Percentiles rank a stretch among this genome's conserved stretches.
Conservation (phyloP, 352 stramenopile species). For the Phytophthora agathidicida region DNA sequence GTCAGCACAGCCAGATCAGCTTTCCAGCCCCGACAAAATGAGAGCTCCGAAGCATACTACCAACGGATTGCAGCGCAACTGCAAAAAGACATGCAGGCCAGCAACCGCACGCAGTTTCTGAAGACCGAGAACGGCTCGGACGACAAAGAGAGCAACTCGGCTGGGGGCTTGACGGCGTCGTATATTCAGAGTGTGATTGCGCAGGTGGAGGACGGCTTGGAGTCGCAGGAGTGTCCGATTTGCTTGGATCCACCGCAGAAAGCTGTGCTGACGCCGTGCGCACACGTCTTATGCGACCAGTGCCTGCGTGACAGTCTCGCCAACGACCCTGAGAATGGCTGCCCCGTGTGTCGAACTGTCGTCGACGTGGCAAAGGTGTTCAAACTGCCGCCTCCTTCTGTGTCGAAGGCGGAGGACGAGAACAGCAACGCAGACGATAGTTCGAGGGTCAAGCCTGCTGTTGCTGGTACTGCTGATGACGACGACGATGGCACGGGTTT, state of each 20-base stretch:
- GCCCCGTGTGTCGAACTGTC: slow-evolving; percentile 75
- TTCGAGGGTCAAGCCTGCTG: not conserved
- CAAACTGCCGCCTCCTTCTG: slow-evolving; percentile 34
- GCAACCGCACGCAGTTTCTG: slow-evolving; percentile 26
- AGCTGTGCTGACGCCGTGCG: slow-evolving; percentile 85
- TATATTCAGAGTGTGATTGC: slow-evolving; percentile 79
- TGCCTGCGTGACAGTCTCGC: slow-evolving; percentile 73
- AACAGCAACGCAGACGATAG: not conserved
- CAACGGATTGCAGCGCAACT: slow-evolving; percentile 57
- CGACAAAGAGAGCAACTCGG: slow-evolving; percentile 4
- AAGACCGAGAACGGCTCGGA: not conserved
- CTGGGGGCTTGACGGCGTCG: slow-evolving; percentile 40
- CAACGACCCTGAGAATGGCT: slow-evolving; percentile 67
- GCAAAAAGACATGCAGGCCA: slow-evolving; percentile 53
- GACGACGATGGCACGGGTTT: slow-evolving; percentile 42
- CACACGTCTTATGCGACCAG: slow-evolving; percentile 81
- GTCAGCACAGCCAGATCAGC: slow-evolving; percentile 4
- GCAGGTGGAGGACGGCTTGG: slow-evolving; percentile 82
- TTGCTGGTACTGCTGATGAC: not conserved
- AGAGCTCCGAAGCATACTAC: slow-evolving; percentile 69
- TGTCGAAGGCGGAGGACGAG: slow-evolving; percentile 14
- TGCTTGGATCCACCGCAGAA: slow-evolving; percentile 75
- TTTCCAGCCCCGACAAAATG: slow-evolving; percentile 58
- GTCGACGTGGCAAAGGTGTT: slow-evolving; percentile 73
- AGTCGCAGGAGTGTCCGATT: slow-evolving; percentile 85